These are phyloP conservation scores for Neurospora tetrasperma DNA, from an alignment of 495 filamentous ascomycete genomes.

Conservation along the genomic window DNA sequence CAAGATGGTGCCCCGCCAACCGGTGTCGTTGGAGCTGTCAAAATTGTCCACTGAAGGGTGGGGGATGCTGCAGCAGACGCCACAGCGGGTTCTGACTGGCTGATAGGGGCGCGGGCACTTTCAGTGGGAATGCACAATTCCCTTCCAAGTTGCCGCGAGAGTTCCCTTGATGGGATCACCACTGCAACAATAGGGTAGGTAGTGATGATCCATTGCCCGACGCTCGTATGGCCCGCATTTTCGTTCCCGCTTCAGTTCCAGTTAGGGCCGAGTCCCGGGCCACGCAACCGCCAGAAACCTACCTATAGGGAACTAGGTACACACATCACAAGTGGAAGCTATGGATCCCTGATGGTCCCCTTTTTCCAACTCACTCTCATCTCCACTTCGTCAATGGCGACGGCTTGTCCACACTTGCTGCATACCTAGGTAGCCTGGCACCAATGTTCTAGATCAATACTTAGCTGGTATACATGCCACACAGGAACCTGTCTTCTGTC, in stretches of 20 bases:
- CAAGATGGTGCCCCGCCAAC: not conserved
- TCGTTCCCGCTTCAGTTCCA: not conserved
- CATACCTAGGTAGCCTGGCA: not conserved
- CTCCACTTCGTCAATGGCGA: not conserved
- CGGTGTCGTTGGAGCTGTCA: not conserved
- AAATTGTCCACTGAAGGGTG: conserved; percentile 8
- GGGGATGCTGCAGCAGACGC: conserved; percentile 8
- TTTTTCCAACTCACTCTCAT: not conserved
- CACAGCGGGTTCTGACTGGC: conserved; percentile 14
- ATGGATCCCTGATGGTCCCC: not conserved
- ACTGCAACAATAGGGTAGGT: too few species aligned
- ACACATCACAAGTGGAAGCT: too few species aligned
- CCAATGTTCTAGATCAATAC: not conserved
- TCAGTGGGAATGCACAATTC: too few species aligned
- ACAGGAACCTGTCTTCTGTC: not conserved
- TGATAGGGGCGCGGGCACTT: not conserved
- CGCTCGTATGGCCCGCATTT: not conserved
- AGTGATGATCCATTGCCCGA: too few species aligned
- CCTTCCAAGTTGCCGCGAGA: too few species aligned
- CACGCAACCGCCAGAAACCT: not conserved
- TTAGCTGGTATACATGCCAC: not conserved
- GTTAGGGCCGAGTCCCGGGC: not conserved
- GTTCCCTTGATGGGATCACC: too few species aligned
- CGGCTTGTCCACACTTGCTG: not conserved
- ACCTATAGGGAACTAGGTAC: too few species aligned